phyloP scores from a whole-genome alignment of 352 stramenopile genomes.

The Phytophthora sp. region DNA sequence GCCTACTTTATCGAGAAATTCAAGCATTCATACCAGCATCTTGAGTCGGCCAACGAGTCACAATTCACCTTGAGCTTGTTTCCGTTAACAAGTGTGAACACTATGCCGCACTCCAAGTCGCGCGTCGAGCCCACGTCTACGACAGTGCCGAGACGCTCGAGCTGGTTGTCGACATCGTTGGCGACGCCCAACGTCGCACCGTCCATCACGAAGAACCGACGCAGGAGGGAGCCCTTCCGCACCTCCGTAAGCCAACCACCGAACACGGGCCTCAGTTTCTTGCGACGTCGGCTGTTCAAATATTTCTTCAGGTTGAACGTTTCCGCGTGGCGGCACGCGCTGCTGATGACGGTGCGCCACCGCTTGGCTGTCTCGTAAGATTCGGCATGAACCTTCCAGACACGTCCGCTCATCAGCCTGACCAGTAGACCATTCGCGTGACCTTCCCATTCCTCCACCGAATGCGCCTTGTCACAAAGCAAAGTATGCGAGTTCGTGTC shows the following conservation, averaged over 20 bases:
- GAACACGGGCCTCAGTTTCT: slow-evolving; percentile 72
- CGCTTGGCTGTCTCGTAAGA: slow-evolving; percentile 81
- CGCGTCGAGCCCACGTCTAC: slow-evolving; percentile 68
- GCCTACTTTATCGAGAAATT: slow-evolving; percentile 48
- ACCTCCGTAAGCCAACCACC: slow-evolving; percentile 81
- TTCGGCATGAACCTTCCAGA: slow-evolving; percentile 77
- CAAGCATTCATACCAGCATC: slow-evolving; percentile 80
- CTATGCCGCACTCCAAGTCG: slow-evolving; percentile 70
- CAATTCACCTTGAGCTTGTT: slow-evolving; percentile 70
- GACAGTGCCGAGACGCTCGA: slow-evolving; percentile 68
- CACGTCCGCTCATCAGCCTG: slow-evolving; percentile 62
- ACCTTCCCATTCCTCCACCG: slow-evolving; percentile 71
- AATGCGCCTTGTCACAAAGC: slow-evolving; percentile 63
- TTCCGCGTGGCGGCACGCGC: slow-evolving; percentile 52
- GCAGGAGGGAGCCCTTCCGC: slow-evolving; percentile 47
- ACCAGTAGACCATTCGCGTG: slow-evolving; percentile 77
- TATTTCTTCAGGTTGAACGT: slow-evolving; percentile 77
- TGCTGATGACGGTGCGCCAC: slow-evolving; percentile 72
- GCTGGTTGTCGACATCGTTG: slow-evolving; percentile 82
- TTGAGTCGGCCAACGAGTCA: slow-evolving; percentile 73
- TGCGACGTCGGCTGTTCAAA: slow-evolving; percentile 64
- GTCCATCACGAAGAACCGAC: slow-evolving; percentile 84
- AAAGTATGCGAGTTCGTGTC: slow-evolving; percentile 74
- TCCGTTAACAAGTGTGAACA: slow-evolving; percentile 67
- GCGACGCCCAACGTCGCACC: slow-evolving; percentile 69